Conservation (phyloP, 2,329 filamentous ascomycete species). For the Epichloe uncinata region DNA sequence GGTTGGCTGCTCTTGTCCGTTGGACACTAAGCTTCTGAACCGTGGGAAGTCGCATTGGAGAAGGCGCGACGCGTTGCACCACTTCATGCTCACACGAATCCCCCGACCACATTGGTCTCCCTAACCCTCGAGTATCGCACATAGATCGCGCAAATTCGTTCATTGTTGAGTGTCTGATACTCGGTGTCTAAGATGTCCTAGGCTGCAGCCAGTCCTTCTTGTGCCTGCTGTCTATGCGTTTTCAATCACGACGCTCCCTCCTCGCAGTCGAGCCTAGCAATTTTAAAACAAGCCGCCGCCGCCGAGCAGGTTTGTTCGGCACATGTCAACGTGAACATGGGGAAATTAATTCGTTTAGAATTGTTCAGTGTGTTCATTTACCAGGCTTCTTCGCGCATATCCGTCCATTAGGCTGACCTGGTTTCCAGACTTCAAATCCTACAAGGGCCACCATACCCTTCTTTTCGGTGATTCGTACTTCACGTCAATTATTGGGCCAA, state of each 20-base stretch:
- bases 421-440: conserved; percentile 86
- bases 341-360: conserved; percentile 89
- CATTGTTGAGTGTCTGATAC: neutral
- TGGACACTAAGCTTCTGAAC: neutral
- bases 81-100: neutral
- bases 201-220: neutral
- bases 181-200: neutral
- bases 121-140: neutral
- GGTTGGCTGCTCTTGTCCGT: neutral
- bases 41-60: neutral
- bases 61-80: neutral
- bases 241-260: neutral
- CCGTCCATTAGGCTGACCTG: conserved; percentile 5
- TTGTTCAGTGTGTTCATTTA: conserved; percentile 59
- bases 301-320: neutral
- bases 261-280: neutral
- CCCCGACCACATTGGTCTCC: neutral
- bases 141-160: neutral
- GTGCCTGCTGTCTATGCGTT: neutral
- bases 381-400: neutral
- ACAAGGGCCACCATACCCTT: conserved; percentile 89
- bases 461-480: conserved; percentile 97
- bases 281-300: neutral
- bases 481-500: conserved; percentile 96
- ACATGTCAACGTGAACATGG: conserved; percentile 48